These are phyloP conservation scores for Backusella psychrophila DNA, from an alignment of 192 early-diverging fungal genomes.

Conservation along the genomic window DNA sequence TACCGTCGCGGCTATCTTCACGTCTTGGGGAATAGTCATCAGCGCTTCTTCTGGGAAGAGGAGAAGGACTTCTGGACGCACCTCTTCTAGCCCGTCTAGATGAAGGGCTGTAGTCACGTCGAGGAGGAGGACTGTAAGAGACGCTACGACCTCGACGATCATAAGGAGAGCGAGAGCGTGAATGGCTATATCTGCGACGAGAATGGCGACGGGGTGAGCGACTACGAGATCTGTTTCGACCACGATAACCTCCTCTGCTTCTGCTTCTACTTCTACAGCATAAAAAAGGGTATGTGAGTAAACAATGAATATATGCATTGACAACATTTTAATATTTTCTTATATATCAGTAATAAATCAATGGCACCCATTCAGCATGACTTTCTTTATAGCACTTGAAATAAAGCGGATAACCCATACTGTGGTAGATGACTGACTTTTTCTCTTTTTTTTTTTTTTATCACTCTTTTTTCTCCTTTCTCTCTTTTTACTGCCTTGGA, in stretches of 20 bases:
- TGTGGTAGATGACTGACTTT: conserved; percentile 3
- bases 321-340: neutral
- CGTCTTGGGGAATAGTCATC: neutral
- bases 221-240: conserved; percentile 1
- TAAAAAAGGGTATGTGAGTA: neutral
- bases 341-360: neutral
- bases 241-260: neutral
- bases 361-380: conserved; percentile 1
- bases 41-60: neutral
- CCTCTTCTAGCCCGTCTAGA: neutral
- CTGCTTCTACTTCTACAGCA: neutral
- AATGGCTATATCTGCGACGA: neutral
- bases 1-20: conserved; percentile 7
- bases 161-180: neutral
- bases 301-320: neutral
- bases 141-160: neutral
- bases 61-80: neutral
- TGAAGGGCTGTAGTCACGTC: neutral
- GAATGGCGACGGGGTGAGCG: conserved; percentile 4
- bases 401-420: conserved; percentile 1
- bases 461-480: neutral
- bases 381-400: conserved; percentile 4
- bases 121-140: neutral
- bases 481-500: neutral
- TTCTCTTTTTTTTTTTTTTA: neutral